Evolutionary conservation across 1,284 basidiomycete genomes (phyloP).

Genomic region (Cryptococcus sp.): DNA sequence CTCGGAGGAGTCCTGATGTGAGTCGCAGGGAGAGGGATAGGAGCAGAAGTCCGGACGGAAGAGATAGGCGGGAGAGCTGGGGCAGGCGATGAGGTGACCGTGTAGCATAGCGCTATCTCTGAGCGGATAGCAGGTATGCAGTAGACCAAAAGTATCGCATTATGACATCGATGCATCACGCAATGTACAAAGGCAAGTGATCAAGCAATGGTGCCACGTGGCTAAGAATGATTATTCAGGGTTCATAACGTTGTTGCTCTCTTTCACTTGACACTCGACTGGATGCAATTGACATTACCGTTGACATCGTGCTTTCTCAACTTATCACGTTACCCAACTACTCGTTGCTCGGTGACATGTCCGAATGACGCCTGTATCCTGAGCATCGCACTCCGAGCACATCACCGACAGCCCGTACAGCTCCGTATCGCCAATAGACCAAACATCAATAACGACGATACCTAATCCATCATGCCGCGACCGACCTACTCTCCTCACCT

Average conservation of each 20-base stretch:
- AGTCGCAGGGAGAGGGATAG: constrained; percentile 9
- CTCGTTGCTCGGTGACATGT: background rate
- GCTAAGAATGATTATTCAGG: background rate
- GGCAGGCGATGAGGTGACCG: background rate
- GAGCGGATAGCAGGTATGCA: too few relatives aligned
- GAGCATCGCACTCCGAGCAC: background rate
- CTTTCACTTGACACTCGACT: background rate
- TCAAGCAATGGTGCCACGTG: background rate
- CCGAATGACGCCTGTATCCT: background rate
- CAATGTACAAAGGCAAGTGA: background rate
- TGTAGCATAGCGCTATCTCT: background rate
- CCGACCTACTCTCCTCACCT: constrained; percentile 31
- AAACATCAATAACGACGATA: too few relatives aligned
- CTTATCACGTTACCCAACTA: background rate
- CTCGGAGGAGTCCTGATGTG: background rate
- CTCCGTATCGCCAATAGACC: background rate
- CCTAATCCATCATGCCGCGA: constrained; percentile 4
- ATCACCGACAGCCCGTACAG: background rate
- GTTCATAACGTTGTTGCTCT: constrained; percentile 1
- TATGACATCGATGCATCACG: background rate
- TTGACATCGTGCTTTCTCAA: background rate
- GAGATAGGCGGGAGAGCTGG: constrained; percentile 17
- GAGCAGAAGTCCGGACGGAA: constrained; percentile 19
- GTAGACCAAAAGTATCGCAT: background rate
- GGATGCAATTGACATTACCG: background rate